phyloP scores from a whole-genome alignment of 2,329 filamentous ascomycete genomes.

The Pseudonectria buxi region DNA sequence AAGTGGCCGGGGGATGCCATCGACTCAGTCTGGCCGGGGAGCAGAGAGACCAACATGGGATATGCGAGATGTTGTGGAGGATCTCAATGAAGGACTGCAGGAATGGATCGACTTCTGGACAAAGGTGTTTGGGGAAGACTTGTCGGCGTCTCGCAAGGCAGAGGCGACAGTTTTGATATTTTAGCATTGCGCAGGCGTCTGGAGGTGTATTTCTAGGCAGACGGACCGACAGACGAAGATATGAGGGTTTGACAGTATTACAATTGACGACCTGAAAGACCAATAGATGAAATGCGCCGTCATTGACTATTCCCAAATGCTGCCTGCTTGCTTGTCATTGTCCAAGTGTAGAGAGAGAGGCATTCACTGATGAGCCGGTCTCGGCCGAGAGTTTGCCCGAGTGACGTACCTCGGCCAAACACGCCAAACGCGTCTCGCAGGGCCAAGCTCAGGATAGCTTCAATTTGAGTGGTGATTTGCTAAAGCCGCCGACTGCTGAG shows the following conservation, averaged over 20 bases:
- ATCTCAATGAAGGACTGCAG: slow-evolving; percentile 24
- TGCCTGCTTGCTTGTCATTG: too few species aligned
- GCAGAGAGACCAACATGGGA: slow-evolving; percentile 27
- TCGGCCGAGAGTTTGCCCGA: slow-evolving; percentile 18
- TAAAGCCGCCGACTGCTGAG: too few species aligned
- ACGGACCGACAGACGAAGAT: too few species aligned
- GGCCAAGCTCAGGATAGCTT: slow-evolving; percentile 1
- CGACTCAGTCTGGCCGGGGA: slow-evolving; percentile 31
- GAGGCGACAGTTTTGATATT: slow-evolving; percentile 20
- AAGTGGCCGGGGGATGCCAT: slow-evolving; percentile 21
- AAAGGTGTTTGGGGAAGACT: slow-evolving; percentile 10
- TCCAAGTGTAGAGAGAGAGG: too few species aligned
- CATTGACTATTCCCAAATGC: too few species aligned
- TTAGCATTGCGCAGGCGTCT: slow-evolving; percentile 18
- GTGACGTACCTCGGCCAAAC: slow-evolving; percentile 20
- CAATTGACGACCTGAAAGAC: too few species aligned
- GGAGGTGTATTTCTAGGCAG: not conserved
- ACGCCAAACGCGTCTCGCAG: slow-evolving; percentile 25
- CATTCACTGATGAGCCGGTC: not conserved
- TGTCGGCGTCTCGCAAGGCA: not conserved
- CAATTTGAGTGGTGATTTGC: too few species aligned
- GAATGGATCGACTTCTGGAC: slow-evolving; percentile 31
- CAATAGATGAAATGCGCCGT: too few species aligned
- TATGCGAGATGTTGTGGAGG: slow-evolving; percentile 21
- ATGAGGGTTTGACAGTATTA: too few species aligned